Evolutionary conservation across 306 rosid genomes (phyloP).

Genomic region (Corylus avellana): DNA sequence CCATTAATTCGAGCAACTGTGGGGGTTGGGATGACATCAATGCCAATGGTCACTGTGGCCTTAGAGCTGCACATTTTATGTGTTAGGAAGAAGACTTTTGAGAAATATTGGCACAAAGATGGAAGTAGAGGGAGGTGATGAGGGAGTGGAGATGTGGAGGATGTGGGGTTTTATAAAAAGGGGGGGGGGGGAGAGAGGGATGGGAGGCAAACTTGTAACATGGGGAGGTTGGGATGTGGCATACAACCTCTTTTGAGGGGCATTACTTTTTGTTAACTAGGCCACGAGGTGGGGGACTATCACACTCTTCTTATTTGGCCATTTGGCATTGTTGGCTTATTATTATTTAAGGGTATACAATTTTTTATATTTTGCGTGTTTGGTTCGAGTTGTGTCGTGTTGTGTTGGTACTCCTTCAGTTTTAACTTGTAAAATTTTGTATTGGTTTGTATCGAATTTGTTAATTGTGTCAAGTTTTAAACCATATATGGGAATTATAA

Average conservation of each 20-base stretch:
- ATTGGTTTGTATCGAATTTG: too few species aligned
- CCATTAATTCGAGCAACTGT: slow-evolving; percentile 62
- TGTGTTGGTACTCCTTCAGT: too few species aligned
- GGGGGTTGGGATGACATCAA: slow-evolving; percentile 39
- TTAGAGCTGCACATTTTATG: slow-evolving; percentile 70
- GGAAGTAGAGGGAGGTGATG: slow-evolving; percentile 28
- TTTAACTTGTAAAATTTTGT: too few species aligned
- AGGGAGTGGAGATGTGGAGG: slow-evolving; percentile 43
- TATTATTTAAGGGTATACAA: neutral
- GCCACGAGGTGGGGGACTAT: slow-evolving; percentile 40
- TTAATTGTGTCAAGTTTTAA: too few species aligned
- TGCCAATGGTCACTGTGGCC: slow-evolving; percentile 57
- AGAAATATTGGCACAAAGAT: slow-evolving; percentile 28
- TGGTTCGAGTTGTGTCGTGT: too few species aligned
- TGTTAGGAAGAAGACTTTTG: slow-evolving; percentile 3
- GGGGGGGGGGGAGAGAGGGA: slow-evolving; percentile 37
- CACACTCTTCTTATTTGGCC: slow-evolving; percentile 44
- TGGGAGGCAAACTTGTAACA: slow-evolving; percentile 46
- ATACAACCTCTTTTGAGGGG: slow-evolving; percentile 57
- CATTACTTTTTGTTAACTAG: slow-evolving; percentile 53
- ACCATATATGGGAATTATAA: too few species aligned
- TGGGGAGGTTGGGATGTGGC: slow-evolving; percentile 87
- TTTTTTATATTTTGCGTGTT: too few species aligned
- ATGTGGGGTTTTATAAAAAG: slow-evolving; percentile 50
- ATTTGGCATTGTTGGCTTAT: slow-evolving; percentile 27